phyloP scores from a whole-genome alignment of 768 basidiomycete genomes.

The Tylopilus rubrobrunneus region DNA sequence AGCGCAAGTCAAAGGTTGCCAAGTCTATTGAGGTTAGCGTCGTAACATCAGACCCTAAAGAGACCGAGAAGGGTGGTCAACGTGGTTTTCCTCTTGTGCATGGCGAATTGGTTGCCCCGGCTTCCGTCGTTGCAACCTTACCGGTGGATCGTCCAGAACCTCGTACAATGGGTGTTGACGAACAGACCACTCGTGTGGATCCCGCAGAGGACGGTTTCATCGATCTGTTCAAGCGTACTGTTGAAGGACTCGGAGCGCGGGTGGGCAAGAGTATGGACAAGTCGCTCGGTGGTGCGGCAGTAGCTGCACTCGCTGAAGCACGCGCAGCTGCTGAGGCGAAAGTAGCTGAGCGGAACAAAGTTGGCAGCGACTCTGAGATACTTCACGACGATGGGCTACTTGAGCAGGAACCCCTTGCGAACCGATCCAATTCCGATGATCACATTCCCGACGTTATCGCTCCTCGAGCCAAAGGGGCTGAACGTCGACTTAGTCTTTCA shows the following conservation, averaged over 20 bases:
- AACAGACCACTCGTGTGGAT: slow-evolving; percentile 9
- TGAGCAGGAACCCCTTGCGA: slow-evolving; percentile 2
- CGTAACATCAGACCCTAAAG: slow-evolving; percentile 18
- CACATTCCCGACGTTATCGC: background rate
- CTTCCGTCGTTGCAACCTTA: background rate
- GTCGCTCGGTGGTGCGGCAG: slow-evolving; percentile 52
- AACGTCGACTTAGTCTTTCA: slow-evolving; percentile 51
- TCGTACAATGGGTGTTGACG: slow-evolving; percentile 23
- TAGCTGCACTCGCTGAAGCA: slow-evolving; percentile 61
- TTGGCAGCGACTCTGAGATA: slow-evolving; percentile 36
- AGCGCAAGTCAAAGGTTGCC: slow-evolving; percentile 44
- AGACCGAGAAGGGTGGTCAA: slow-evolving; percentile 5
- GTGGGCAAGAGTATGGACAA: slow-evolving; percentile 56
- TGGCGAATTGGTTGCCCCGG: background rate
- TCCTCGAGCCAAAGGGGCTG: slow-evolving; percentile 6
- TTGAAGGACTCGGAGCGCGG: slow-evolving; percentile 61
- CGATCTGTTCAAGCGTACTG: slow-evolving; percentile 64
- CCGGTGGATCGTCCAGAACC: slow-evolving; percentile 15
- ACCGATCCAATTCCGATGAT: slow-evolving; percentile 2
- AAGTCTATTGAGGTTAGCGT: slow-evolving; percentile 42
- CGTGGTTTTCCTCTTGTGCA: slow-evolving; percentile 3
- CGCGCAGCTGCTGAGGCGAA: slow-evolving; percentile 63
- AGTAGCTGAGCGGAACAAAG: slow-evolving; percentile 60
- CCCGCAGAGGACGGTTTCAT: slow-evolving; percentile 46
- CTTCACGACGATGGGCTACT: slow-evolving; percentile 15